Percentiles rank a stretch among this genome's conserved stretches.
phyloP scores from a whole-genome alignment of 1,139 yeast species.

The Yamadazyma taylorii region DNA sequence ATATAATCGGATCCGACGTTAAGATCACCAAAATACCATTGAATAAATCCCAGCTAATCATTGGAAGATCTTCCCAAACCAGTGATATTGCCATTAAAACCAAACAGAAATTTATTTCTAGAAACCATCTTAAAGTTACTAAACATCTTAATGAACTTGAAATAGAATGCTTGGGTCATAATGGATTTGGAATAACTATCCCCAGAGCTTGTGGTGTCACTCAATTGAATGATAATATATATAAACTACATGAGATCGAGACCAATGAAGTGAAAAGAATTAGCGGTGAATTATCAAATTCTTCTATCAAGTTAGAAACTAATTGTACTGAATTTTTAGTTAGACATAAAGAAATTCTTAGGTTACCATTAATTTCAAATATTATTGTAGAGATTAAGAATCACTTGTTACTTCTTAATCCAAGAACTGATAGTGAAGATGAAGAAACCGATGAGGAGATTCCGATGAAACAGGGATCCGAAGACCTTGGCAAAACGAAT shows the following conservation, averaged over 20 bases:
- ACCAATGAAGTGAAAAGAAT: conserved; percentile 9
- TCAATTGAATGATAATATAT: conserved; percentile 31
- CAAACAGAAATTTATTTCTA: conserved; percentile 60
- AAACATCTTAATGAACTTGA: conserved; percentile 23
- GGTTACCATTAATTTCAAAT: conserved; percentile 56
- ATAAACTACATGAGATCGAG: conserved; percentile 32
- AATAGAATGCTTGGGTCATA: conserved; percentile 66
- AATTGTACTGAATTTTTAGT: conserved; percentile 58
- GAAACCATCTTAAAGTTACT: conserved; percentile 54
- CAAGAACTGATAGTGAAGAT: conserved; percentile 40
- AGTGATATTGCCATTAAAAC: conserved; percentile 58
- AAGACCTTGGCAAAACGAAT: too few relatives aligned
- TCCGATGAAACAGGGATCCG: conserved; percentile 21
- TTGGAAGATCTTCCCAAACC: conserved; percentile 69
- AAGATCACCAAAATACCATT: conserved; percentile 40
- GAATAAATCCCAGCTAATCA: conserved; percentile 24
- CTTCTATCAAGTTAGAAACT: conserved; percentile 42
- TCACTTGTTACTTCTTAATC: conserved; percentile 55
- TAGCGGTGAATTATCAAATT: conserved; percentile 13
- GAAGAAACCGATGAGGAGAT: conserved; percentile 44
- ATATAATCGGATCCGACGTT: conserved; percentile 35
- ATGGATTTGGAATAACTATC: conserved; percentile 64
- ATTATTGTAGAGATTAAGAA: conserved; percentile 62
- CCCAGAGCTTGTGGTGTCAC: conserved; percentile 48
- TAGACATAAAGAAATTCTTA: conserved; percentile 52